Conservation (phyloP, 768 basidiomycete genomes). For the Tremella fuciformis region DNA sequence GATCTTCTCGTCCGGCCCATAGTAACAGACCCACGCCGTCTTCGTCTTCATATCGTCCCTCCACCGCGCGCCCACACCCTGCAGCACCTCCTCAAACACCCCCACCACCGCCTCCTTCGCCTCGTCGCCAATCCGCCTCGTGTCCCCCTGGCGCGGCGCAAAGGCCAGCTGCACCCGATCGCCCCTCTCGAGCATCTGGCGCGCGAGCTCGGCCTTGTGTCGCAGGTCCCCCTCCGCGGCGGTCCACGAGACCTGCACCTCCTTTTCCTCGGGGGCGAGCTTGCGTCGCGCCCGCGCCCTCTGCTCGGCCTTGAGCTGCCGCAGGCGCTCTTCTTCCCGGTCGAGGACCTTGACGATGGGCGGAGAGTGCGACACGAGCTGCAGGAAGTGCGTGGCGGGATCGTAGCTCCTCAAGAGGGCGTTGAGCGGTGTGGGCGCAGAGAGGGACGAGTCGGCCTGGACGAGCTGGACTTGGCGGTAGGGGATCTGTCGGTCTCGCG, state of each 20-base stretch:
- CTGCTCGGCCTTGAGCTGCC: constrained; percentile 23
- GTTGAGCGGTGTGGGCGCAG: constrained; percentile 25
- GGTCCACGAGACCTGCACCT: constrained; percentile 50
- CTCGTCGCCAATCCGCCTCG: constrained; percentile 17
- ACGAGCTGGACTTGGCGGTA: constrained; percentile 42
- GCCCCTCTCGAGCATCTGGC: constrained; percentile 34
- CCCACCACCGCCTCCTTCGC: constrained; percentile 35
- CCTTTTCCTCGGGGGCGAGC: constrained; percentile 37
- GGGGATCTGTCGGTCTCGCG: constrained; percentile 36
- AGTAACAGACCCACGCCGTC: constrained; percentile 20
- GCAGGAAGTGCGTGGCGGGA: constrained; percentile 30
- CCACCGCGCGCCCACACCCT: constrained; percentile 31
- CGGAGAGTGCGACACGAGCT: constrained; percentile 33
- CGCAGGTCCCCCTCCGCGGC: constrained; percentile 40
- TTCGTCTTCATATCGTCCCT: constrained; percentile 38
- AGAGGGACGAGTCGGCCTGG: constrained; percentile 27
- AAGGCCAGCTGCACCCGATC: constrained; percentile 44
- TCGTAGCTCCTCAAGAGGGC: constrained; percentile 28
- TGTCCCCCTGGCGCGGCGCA: constrained; percentile 26
- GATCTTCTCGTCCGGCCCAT: constrained; percentile 24
- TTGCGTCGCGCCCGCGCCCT: constrained; percentile 28
- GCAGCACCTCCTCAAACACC: constrained; percentile 35
- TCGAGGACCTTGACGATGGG: constrained; percentile 43
- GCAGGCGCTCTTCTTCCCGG: constrained; percentile 27
- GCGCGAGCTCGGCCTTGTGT: constrained; percentile 40